phyloP scores from a whole-genome alignment of 345 rosid genomes.

The Syzygium aqueum region DNA sequence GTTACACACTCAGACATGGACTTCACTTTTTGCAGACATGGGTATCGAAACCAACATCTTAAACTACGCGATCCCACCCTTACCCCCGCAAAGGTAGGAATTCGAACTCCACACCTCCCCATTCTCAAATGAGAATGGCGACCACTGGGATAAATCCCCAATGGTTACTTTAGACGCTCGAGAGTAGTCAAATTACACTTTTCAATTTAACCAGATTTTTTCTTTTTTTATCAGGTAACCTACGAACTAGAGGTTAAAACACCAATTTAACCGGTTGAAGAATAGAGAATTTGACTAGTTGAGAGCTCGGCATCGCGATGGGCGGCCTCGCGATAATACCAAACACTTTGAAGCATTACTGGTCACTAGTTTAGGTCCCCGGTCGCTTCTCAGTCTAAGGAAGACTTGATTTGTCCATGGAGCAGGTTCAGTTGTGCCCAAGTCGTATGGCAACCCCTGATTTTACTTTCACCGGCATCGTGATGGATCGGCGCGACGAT shows the following conservation, averaged over 20 bases:
- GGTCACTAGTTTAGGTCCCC: background rate
- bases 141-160: too few species aligned
- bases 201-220: background rate
- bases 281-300: background rate
- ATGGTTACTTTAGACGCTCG: background rate
- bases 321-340: background rate
- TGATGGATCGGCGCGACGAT: accelerated
- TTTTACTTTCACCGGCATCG: too few species aligned
- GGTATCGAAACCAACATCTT: too few species aligned
- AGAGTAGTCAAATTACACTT: background rate
- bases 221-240: background rate
- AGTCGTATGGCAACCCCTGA: too few species aligned
- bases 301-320: accelerated
- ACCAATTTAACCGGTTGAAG: background rate
- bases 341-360: background rate
- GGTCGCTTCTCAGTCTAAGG: background rate
- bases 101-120: too few species aligned
- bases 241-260: background rate
- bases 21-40: too few species aligned
- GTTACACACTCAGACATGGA: too few species aligned
- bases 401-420: accelerated
- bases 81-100: too few species aligned
- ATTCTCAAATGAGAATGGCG: too few species aligned
- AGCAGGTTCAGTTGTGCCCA: background rate
- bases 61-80: too few species aligned